Base-by-base conservation (phyloP, 331 rosid species). In the Arachis monticola region DNA sequence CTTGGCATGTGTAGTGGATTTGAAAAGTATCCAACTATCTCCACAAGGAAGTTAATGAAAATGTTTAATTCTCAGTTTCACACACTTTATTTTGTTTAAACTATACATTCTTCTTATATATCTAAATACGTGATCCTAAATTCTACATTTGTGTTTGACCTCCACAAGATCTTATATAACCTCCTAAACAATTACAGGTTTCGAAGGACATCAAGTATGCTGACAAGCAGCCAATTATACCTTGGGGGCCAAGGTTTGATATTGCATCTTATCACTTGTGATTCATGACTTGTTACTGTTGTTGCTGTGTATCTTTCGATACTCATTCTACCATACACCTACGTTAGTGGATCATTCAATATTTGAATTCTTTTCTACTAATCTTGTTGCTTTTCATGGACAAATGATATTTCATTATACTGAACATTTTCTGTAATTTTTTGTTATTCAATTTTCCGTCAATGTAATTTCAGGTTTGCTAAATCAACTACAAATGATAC, bases 171-270 rank as follows among this genome's bases (percentile, higher is more conserved):
- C 61, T 70, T 48, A n/a, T n/a, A n/a, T n/a, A n/a, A n/a, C n/a
- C n/a, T n/a, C n/a, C n/a, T n/a, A 22, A 76, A 10, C 13, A 42
- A 82, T 47, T 83, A 80, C 83, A 92, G 99, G 97, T 95, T 83
- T 95, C 99, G 40, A 95, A 95, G 84, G 99, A 92, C 81, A 88
- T 95, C 72, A 95, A 88, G 84, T 95, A 90, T 76, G 99, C 99
- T 1, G 99, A 95, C 85, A 95, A 90, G 85, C 97, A 88, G 86
- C 97, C 97, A 77, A 78, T 95, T 79, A 80, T 95, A 40, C 97
- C 99, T 66, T 95, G 99, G 99, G 99, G 99, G 27, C 99, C 99
- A 79, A 92, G 99, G 99, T 94, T 78, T 71, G 78, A 61, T 70
- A 70, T 75, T 67, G 55, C 66, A 40, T 79, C 44, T 60, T 67